Conservation (phyloP, 345 rosid species). For the Linum lewisii region DNA sequence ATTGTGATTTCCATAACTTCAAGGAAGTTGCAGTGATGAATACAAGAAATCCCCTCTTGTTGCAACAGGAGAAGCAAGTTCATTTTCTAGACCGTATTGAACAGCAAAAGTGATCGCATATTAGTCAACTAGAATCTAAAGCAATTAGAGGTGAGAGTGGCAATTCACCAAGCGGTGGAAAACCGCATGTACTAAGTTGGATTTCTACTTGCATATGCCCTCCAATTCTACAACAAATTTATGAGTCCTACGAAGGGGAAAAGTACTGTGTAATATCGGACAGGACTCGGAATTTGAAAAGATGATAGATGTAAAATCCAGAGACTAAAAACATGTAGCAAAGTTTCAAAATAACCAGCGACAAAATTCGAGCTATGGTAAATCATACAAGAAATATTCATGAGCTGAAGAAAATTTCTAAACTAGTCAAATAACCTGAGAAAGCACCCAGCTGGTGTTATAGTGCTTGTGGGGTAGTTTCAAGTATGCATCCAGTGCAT, state of each 20-base stretch:
- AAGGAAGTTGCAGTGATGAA: background rate
- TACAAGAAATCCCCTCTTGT: background rate
- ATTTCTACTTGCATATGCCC: too few relatives aligned
- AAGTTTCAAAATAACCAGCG: background rate
- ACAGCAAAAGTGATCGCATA: background rate
- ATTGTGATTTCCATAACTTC: background rate
- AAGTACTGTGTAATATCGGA: too few relatives aligned
- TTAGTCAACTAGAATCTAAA: background rate
- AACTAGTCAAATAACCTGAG: conserved; percentile 47
- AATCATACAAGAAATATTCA: background rate
- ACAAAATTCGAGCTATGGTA: background rate
- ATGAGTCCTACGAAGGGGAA: too few relatives aligned
- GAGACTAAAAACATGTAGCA: background rate
- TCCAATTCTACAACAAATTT: too few relatives aligned
- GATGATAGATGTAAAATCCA: too few relatives aligned
- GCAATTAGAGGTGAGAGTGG: background rate
- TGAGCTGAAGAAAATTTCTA: background rate
- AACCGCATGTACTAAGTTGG: background rate
- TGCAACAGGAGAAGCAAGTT: background rate
- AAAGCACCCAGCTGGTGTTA: conserved; percentile 94
- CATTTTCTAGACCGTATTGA: background rate
- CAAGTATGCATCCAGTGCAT: conserved; percentile 62
- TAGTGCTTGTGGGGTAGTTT: conserved; percentile 83
- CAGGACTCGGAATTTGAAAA: too few relatives aligned
- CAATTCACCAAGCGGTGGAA: background rate